These are phyloP conservation scores for Picea sitchensis DNA, from an alignment of 75 land plant genomes.

Conservation along the genomic window DNA sequence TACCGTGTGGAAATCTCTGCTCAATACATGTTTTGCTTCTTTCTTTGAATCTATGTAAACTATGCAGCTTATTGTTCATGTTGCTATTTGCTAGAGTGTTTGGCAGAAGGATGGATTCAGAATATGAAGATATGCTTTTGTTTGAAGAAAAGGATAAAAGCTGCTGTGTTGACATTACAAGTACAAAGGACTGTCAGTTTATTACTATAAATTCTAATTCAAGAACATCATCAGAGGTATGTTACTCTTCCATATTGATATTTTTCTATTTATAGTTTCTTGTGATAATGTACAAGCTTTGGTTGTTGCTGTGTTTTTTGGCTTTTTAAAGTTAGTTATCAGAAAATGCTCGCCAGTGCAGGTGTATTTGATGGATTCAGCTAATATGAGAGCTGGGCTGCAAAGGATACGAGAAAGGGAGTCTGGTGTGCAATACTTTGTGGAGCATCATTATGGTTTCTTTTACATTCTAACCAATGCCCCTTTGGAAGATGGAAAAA, in stretches of 20 bases:
- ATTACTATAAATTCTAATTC: constrained; percentile 91
- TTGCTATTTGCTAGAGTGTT: constrained; percentile 51
- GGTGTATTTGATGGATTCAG: constrained; percentile 83
- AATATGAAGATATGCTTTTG: constrained; percentile 37
- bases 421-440: constrained; percentile 76
- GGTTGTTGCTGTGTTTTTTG: constrained; percentile 2
- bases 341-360: constrained; percentile 20
- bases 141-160: constrained; percentile 68
- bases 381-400: constrained; percentile 33
- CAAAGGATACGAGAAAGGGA: constrained; percentile 55
- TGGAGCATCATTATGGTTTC: constrained; percentile 86
- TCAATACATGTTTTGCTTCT: constrained; percentile 11
- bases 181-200: constrained; percentile 90
- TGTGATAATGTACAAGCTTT: neutral
- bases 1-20: neutral
- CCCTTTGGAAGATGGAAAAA: constrained; percentile 21
- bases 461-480: constrained; percentile 93
- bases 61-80: neutral
- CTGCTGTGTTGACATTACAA: constrained; percentile 85
- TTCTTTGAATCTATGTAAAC: neutral
- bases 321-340: neutral
- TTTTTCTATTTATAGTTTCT: constrained; percentile 4
- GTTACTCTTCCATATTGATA: constrained; percentile 9
- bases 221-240: constrained; percentile 95
- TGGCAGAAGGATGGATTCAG: constrained; percentile 44